These are phyloP conservation scores for Picea abies DNA, from an alignment of 83 land plant species.

Conservation along the genomic window DNA sequence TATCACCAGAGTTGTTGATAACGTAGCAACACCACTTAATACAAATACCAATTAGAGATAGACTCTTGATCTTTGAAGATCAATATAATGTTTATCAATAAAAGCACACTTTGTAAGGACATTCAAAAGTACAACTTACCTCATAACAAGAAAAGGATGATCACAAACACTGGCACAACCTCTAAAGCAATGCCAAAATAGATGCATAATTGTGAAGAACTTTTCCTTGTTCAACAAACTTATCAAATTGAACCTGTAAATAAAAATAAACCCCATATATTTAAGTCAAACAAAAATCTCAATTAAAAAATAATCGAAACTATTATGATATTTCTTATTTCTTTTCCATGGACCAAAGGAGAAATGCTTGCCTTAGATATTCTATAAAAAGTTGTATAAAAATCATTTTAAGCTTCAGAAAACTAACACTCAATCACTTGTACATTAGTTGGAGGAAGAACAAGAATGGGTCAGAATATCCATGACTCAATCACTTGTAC, in stretches of 20 bases:
- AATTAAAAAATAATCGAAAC: background rate
- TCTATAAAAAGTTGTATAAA: slow-evolving; percentile 77
- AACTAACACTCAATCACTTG: slow-evolving; percentile 76
- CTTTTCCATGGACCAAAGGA: background rate
- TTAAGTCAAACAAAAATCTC: background rate
- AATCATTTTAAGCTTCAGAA: slow-evolving; percentile 85
- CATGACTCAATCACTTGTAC: slow-evolving; percentile 38
- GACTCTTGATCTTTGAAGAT: background rate
- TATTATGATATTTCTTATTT: background rate
- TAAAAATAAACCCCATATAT: background rate
- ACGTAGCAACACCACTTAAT: background rate
- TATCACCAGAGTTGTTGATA: slow-evolving; percentile 68
- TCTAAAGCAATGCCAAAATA: slow-evolving; percentile 86
- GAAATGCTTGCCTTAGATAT: slow-evolving; percentile 70
- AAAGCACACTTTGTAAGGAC: slow-evolving; percentile 10
- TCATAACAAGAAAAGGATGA: slow-evolving; percentile 93
- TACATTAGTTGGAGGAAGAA: slow-evolving; percentile 73
- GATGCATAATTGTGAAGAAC: slow-evolving; percentile 93
- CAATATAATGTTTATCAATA: background rate
- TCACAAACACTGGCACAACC: slow-evolving; percentile 93
- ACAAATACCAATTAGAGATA: background rate
- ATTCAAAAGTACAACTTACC: slow-evolving; percentile 37
- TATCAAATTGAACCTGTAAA: slow-evolving; percentile 82
- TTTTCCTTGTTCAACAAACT: slow-evolving; percentile 89
- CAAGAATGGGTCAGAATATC: slow-evolving; percentile 74